These are phyloP conservation scores for Russula griseocarnosa DNA, from an alignment of 768 basidiomycete species.

Conservation along the genomic window DNA sequence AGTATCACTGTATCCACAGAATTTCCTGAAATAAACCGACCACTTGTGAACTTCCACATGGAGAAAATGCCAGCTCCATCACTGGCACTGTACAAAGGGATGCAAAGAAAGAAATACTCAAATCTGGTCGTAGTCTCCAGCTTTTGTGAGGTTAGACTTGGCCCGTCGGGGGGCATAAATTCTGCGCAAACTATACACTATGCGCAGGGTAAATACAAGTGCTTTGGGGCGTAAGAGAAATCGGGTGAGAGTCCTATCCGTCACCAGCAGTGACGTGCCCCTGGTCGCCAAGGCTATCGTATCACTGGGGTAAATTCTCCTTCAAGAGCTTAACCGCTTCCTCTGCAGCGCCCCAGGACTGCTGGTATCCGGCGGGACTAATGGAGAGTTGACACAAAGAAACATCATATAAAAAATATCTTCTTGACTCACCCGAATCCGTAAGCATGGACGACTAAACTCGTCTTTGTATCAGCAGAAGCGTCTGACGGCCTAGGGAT, in stretches of 20 bases:
- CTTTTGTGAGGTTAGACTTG: neutral
- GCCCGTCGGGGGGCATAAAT: neutral
- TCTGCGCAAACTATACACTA: neutral
- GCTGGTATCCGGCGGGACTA: slow-evolving; percentile 34
- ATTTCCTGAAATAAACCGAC: neutral
- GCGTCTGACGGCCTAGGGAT: slow-evolving; percentile 27
- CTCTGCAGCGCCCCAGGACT: slow-evolving; percentile 34
- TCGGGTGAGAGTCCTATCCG: neutral
- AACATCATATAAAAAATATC: slow-evolving; percentile 26
- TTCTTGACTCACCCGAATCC: slow-evolving; percentile 48
- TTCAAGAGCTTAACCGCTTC: slow-evolving; percentile 30
- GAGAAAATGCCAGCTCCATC: neutral
- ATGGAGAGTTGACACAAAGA: neutral
- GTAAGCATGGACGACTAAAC: slow-evolving; percentile 53
- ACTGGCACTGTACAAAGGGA: too few relatives aligned
- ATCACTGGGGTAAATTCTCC: slow-evolving; percentile 16
- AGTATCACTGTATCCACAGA: neutral
- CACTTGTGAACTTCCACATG: neutral
- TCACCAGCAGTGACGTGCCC: neutral
- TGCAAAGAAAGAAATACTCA: too few relatives aligned
- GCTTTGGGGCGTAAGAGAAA: neutral
- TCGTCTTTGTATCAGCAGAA: slow-evolving; percentile 28
- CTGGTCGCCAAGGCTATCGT: neutral
- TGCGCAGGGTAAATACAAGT: neutral
- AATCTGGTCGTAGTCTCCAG: neutral